Conservation (phyloP, 2,329 filamentous ascomycete genomes). For the Penicillium griseofulvum region DNA sequence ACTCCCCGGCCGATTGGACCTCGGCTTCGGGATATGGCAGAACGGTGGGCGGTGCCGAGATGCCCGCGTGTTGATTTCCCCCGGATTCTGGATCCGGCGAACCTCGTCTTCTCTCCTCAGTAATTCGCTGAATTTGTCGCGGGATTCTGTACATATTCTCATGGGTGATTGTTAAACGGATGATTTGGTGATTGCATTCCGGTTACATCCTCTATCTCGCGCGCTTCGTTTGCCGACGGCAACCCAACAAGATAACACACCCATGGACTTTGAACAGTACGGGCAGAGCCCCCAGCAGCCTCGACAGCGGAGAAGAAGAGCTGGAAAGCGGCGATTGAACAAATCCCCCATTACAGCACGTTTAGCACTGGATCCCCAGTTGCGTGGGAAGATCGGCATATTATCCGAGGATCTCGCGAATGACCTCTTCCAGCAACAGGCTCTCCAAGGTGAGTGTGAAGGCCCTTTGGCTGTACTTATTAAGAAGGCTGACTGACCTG, state of each 20-base stretch:
- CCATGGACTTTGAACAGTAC: slow-evolving; percentile 46
- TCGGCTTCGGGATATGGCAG: slow-evolving; percentile 38
- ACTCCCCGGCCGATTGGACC: slow-evolving; percentile 23
- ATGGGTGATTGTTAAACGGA: slow-evolving; percentile 1
- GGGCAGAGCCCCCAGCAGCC: slow-evolving; percentile 44
- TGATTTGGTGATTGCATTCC: slow-evolving; percentile 20
- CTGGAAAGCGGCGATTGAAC: slow-evolving; percentile 42
- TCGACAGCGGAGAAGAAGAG: slow-evolving; percentile 53
- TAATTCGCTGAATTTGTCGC: neutral
- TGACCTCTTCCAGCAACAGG: slow-evolving; percentile 68
- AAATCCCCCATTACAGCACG: slow-evolving; percentile 75
- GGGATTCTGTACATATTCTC: slow-evolving; percentile 2
- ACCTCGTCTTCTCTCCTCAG: slow-evolving; percentile 11
- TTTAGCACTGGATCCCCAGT: slow-evolving; percentile 77
- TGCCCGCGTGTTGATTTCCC: slow-evolving; percentile 26
- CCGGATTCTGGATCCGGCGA: slow-evolving; percentile 31
- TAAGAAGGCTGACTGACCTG: slow-evolving; percentile 6
- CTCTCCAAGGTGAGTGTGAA: slow-evolving; percentile 49
- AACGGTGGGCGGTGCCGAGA: slow-evolving; percentile 34
- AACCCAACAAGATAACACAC: slow-evolving; percentile 15
- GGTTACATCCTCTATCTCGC: neutral
- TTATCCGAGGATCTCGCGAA: slow-evolving; percentile 82
- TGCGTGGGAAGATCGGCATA: slow-evolving; percentile 81
- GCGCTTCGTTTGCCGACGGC: slow-evolving; percentile 20
- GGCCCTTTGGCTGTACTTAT: neutral